Evolutionary conservation across 192 early-diverging fungal species (phyloP).

Genomic region (Lobosporangium transversale): DNA sequence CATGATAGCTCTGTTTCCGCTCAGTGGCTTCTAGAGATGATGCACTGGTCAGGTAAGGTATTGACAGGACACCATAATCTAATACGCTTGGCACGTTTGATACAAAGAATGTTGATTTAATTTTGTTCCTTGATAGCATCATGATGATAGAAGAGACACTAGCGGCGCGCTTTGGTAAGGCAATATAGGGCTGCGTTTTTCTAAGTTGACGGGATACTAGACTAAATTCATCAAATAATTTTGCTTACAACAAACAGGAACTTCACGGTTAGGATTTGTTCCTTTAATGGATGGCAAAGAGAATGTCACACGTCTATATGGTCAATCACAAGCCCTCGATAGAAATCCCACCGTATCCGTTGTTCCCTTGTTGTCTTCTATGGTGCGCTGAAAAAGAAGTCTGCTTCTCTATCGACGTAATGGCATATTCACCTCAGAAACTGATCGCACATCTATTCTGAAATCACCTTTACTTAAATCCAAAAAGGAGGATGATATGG

Average conservation of each 20-base stretch:
- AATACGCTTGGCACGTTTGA: not conserved
- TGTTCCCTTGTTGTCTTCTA: not conserved
- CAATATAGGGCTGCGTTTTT: not conserved
- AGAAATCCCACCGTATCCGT: not conserved
- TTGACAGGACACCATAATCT: not conserved
- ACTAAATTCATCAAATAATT: not conserved
- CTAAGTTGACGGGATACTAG: not conserved
- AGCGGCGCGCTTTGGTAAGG: conserved; percentile 40
- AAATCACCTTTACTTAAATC: no score
- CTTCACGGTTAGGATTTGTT: conserved; percentile 29
- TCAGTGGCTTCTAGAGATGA: conserved; percentile 10
- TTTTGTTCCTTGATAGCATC: conserved; percentile 17
- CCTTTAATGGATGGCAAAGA: conserved; percentile 46
- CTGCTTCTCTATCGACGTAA: not conserved
- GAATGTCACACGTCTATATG: conserved; percentile 24
- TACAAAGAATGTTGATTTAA: not conserved
- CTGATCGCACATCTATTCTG: no score
- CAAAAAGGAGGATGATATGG: conserved; percentile 6
- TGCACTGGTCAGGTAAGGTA: conserved; percentile 45
- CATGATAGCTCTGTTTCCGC: conserved; percentile 25
- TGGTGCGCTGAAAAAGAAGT: not conserved
- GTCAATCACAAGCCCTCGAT: not conserved
- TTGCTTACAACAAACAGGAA: conserved; percentile 1
- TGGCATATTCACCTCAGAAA: no score
- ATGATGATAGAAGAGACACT: conserved; percentile 47